Conservation (phyloP, 495 filamentous ascomycete genomes). For the Xylaria acuta region DNA sequence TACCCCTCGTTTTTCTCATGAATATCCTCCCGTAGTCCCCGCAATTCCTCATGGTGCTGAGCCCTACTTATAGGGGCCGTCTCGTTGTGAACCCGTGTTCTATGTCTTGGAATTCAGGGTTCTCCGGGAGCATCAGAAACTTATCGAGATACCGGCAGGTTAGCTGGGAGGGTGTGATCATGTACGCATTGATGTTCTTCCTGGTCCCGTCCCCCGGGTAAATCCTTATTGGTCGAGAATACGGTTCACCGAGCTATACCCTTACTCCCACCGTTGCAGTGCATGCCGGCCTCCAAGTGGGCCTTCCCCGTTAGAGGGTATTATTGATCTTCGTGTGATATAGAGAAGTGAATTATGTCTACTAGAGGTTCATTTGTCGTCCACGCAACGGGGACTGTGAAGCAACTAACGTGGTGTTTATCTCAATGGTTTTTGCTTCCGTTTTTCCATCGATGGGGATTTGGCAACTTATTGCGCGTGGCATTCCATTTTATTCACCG, state of each 20-base stretch:
- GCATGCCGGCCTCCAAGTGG: background rate
- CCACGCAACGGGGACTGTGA: too few relatives aligned
- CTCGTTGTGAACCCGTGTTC: background rate
- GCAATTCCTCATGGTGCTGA: background rate
- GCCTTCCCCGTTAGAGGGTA: background rate
- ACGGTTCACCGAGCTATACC: slow-evolving; percentile 12
- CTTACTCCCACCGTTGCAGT: slow-evolving; percentile 11
- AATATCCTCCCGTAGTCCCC: background rate
- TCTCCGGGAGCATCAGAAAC: background rate
- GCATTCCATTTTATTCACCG: background rate
- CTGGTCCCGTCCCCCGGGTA: slow-evolving; percentile 6
- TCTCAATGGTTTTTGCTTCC: background rate
- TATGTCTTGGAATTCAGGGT: background rate
- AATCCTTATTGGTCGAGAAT: slow-evolving; percentile 13
- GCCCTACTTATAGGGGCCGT: background rate
- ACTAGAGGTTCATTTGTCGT: background rate
- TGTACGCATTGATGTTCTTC: slow-evolving; percentile 16
- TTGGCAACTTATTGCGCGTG: background rate
- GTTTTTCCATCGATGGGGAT: background rate
- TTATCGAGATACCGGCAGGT: background rate
- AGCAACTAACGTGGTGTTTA: background rate
- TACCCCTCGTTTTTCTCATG: background rate
- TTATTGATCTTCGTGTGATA: background rate
- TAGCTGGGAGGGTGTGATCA: background rate
- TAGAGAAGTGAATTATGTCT: background rate